phyloP scores from a whole-genome alignment of 139 green algal genomes.

The Nannochloris sp. region DNA sequence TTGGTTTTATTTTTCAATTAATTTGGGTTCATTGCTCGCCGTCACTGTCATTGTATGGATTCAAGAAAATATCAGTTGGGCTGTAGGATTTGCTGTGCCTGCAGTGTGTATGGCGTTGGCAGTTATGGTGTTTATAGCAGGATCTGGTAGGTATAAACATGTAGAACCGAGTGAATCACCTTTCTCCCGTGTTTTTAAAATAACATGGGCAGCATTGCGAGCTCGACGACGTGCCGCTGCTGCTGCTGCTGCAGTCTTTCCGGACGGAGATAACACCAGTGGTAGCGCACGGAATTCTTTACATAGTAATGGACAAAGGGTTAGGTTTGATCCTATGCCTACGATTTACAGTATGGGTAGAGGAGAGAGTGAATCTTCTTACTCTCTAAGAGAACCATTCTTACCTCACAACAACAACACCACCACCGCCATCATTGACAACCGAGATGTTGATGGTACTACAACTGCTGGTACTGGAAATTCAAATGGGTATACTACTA shows the following conservation, averaged over 20 bases:
- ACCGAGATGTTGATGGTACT: no score
- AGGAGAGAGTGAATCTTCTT: no score
- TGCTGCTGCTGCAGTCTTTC: not conserved
- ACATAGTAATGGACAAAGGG: not conserved
- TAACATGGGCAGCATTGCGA: slow-evolving; percentile 52
- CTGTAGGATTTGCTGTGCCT: slow-evolving; percentile 81
- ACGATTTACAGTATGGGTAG: no score
- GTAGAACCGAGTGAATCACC: slow-evolving; percentile 69
- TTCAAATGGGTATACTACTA: no score
- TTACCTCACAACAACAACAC: no score
- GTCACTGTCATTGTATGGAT: slow-evolving; percentile 54
- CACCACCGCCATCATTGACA: no score
- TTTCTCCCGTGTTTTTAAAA: slow-evolving; percentile 70
- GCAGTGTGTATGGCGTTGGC: slow-evolving; percentile 70
- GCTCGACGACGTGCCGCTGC: not conserved
- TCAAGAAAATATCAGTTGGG: slow-evolving; percentile 69
- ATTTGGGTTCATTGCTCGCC: slow-evolving; percentile 79
- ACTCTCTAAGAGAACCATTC: no score
- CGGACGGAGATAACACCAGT: not conserved
- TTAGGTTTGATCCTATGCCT: no score
- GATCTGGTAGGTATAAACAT: slow-evolving; percentile 50
- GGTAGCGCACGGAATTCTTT: not conserved
- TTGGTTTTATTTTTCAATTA: slow-evolving; percentile 97
- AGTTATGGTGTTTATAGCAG: slow-evolving; percentile 68
- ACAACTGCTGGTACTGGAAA: no score